Conservation (phyloP, 495 filamentous ascomycete genomes). For the Penicillium fimorum region DNA sequence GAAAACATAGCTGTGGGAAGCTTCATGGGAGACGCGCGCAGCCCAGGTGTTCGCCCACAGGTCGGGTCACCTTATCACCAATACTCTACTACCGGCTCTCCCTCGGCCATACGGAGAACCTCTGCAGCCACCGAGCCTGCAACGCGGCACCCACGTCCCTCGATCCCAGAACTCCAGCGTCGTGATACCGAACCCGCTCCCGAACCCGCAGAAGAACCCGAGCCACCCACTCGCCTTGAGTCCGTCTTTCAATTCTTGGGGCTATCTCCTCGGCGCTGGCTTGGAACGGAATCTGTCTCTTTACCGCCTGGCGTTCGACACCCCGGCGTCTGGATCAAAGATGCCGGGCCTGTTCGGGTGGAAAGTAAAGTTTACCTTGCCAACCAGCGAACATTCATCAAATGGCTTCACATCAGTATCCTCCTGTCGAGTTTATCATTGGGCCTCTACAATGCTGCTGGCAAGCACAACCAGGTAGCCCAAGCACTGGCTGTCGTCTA, state of each 20-base stretch:
- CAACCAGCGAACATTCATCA: conserved; percentile 95
- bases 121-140: conserved; percentile 24
- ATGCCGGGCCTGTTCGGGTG: conserved; percentile 82
- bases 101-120: conserved; percentile 22
- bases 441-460: conserved; percentile 83
- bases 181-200: conserved; percentile 17
- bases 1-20: conserved; percentile 88
- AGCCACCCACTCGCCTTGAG: conserved; percentile 44
- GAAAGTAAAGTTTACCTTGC: conserved; percentile 99
- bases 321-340: conserved; percentile 85
- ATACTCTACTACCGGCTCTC: conserved; percentile 24
- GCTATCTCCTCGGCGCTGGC: conserved; percentile 64
- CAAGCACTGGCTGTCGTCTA: conserved; percentile 76
- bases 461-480: conserved; percentile 66
- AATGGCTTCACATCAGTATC: conserved; percentile 93
- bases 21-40: conserved; percentile 57
- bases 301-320: conserved; percentile 85
- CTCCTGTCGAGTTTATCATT: conserved; percentile 79
- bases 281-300: conserved; percentile 40
- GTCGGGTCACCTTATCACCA: conserved; percentile 58
- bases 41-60: conserved; percentile 42
- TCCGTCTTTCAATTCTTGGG: conserved; percentile 72
- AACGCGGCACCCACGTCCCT: conserved; percentile 23
- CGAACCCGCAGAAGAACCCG: conserved; percentile 21
- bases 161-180: conserved; percentile 20